A percentile compares a stretch with the other conserved stretches of the same genome.
These are phyloP conservation scores for Talaromyces sp. DNA, from an alignment of 2,329 filamentous ascomycete species.

Conservation along the genomic window DNA sequence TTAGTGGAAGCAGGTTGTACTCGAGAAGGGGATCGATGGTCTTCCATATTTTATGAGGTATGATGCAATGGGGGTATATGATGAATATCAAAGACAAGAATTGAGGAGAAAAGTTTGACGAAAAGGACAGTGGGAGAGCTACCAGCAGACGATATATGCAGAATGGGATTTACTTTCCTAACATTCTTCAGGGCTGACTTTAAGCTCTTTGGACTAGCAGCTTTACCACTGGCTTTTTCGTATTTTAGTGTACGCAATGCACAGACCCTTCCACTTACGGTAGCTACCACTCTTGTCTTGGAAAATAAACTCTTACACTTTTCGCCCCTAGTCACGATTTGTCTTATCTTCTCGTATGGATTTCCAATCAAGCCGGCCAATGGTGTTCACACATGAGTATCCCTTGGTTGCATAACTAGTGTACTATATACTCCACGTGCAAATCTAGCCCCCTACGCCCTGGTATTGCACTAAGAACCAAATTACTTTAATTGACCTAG, in stretches of 20 bases:
- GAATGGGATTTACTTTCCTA: background rate
- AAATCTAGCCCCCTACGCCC: background rate
- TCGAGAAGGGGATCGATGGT: background rate
- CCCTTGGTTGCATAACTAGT: background rate
- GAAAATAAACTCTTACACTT: background rate
- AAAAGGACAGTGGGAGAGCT: background rate
- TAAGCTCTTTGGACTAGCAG: background rate
- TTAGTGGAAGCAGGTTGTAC: background rate
- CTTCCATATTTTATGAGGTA: background rate
- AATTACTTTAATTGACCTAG: background rate
- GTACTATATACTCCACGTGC: background rate
- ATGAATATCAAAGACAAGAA: background rate
- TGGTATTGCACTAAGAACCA: background rate
- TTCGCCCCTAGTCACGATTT: background rate
- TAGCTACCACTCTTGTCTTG: background rate
- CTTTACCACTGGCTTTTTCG: background rate
- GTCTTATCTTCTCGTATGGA: background rate
- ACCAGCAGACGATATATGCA: background rate
- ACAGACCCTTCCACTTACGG: background rate
- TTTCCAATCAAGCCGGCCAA: background rate
- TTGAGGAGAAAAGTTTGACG: background rate
- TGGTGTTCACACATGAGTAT: background rate
- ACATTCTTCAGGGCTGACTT: background rate
- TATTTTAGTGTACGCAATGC: background rate
- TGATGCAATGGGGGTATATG: background rate